phyloP scores from a whole-genome alignment of 1,139 yeast genomes.

The Suhomyces atakaporum region DNA sequence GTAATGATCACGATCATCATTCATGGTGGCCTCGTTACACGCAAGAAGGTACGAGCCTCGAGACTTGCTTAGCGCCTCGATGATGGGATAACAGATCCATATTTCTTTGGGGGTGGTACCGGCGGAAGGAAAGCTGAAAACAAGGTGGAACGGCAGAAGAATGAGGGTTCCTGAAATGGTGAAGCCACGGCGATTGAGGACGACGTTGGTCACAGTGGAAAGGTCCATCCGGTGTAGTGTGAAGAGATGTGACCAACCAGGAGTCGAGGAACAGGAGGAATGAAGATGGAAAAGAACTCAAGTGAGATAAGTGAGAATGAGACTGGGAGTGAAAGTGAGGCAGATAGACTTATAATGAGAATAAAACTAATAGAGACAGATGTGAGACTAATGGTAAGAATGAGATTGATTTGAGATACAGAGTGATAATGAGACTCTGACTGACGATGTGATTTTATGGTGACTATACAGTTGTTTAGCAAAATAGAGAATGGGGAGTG shows the following conservation, averaged over 20 bases:
- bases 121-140: constrained; percentile 45
- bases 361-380: no score
- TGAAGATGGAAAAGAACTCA: not conserved
- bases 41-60: constrained; percentile 48
- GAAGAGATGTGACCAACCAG: not conserved
- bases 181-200: constrained; percentile 69
- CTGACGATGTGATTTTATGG: no score
- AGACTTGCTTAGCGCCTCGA: constrained; percentile 64
- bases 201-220: constrained; percentile 61
- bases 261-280: constrained; percentile 1
- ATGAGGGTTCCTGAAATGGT: constrained; percentile 69
- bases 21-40: constrained; percentile 3
- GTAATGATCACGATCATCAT: constrained; percentile 37
- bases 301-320: no score
- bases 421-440: no score
- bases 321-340: no score
- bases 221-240: constrained; percentile 9
- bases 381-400: no score
- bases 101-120: constrained; percentile 51
- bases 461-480: no score
- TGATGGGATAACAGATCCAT: constrained; percentile 93
- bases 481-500: no score
- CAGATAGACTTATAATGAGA: no score
- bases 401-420: no score
- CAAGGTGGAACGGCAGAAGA: constrained; percentile 83